Evolutionary conservation across 768 basidiomycete species (phyloP).

Genomic region (Saitozyma podzolica): DNA sequence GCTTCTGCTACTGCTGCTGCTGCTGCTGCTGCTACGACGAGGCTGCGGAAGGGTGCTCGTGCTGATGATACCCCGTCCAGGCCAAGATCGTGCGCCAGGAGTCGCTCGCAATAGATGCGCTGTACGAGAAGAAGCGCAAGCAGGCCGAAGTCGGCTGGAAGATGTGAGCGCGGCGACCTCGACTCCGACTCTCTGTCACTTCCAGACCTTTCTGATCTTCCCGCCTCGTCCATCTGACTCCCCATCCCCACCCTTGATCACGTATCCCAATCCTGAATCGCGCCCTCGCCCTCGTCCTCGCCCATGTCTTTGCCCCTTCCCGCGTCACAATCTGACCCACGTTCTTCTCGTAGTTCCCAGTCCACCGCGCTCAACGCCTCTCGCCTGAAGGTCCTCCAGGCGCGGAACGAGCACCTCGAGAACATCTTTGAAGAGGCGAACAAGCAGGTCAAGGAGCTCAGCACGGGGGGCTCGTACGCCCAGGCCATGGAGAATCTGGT

Average conservation of each 20-base stretch:
- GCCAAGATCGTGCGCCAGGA: slow-evolving; percentile 97
- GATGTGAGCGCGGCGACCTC: slow-evolving; percentile 65
- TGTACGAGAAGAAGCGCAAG: slow-evolving; percentile 94
- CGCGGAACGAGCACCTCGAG: slow-evolving; percentile 87
- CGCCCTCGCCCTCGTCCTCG: too few species aligned
- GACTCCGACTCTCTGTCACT: slow-evolving; percentile 6
- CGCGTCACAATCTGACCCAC: not conserved
- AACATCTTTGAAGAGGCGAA: slow-evolving; percentile 79
- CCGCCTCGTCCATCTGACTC: too few species aligned
- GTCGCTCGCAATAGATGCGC: slow-evolving; percentile 87
- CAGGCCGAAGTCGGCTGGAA: slow-evolving; percentile 91
- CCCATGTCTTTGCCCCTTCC: not conserved
- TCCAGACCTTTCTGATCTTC: slow-evolving; percentile 1
- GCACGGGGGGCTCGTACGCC: slow-evolving; percentile 63
- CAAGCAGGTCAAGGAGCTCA: slow-evolving; percentile 63
- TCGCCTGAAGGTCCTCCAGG: slow-evolving; percentile 82
- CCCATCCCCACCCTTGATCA: too few species aligned
- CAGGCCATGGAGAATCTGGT: slow-evolving; percentile 82
- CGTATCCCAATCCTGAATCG: too few species aligned
- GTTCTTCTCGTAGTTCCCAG: slow-evolving; percentile 65
- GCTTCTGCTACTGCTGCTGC: too few species aligned
- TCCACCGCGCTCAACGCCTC: slow-evolving; percentile 97
- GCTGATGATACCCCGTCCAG: slow-evolving; percentile 54
- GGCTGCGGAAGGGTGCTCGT: too few species aligned
- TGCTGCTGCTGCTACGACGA: too few species aligned